Evolutionary conservation across 805 yeast species (phyloP), one percentile per base, ranked within the genome.

Genomic region (Pichia sporocuriosa): DNA sequence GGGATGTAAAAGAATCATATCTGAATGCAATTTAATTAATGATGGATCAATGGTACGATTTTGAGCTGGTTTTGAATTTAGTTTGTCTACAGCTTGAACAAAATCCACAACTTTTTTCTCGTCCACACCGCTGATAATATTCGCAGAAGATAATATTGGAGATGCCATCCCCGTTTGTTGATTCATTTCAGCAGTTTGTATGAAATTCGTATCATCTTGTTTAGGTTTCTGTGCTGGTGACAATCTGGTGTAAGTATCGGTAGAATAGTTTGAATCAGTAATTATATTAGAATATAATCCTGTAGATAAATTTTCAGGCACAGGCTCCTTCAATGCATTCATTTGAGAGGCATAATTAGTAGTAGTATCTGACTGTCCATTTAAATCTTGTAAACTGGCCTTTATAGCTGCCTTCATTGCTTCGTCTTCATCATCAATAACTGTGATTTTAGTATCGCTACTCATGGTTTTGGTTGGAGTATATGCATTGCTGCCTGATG

Each of bases 371-470:
- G 13, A 26, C 13, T 26, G n/a, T 10, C 42, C 57, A 49, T 82
- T 75, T 57, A 83, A 70, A 44, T 89, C 97, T 40, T 71, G 72
- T 47, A 93, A 68, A 60, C 96, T 86, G 1, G 96, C 96, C 13
- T 84, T 95, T 44, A 93, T 90, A 0, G 97, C 98, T 1, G 93
- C 95, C 58, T 79, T 84, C 79, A 90, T 75, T 28, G 87, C 96
- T 29, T 82, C 90, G 55, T 88, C 95, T 15, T 81, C 84, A 16
- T 26, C 29, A 5, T 26, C 29, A 26, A 26, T 26, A 6, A 12
- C n/a, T 5, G 29, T 26, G 9, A 12, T 8, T 15, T 6, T 11
- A 5, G 29, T 13, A 11, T 26, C 13, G n/a, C 29, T 12, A 26
- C n/a, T 11, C n/a, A n/a, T n/a, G n/a, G 13, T 32, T 4, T 45